phyloP scores from a whole-genome alignment of 2,329 filamentous ascomycete genomes.

The Pseudopyricularia javanii region DNA sequence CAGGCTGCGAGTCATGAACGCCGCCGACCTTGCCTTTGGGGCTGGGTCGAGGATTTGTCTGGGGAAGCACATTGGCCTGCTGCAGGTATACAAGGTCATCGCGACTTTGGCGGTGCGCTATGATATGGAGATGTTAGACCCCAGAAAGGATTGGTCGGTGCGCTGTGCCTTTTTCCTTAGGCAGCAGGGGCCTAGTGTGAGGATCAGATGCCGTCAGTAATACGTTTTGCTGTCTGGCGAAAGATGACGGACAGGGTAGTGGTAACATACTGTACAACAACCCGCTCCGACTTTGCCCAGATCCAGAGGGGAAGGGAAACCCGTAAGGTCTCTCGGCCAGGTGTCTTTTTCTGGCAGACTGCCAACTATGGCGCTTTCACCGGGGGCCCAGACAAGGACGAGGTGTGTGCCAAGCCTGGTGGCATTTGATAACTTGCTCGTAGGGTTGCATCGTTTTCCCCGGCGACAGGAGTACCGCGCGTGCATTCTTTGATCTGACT shows the following conservation, averaged over 20 bases:
- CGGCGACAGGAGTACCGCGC: neutral
- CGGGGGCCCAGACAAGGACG: neutral
- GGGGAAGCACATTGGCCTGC: slow-evolving; percentile 19
- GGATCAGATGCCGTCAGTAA: no score
- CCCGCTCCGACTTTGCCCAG: no score
- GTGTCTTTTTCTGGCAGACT: neutral
- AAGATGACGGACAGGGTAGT: neutral
- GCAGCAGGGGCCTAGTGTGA: slow-evolving; percentile 1
- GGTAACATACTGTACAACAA: no score
- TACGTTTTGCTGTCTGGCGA: no score
- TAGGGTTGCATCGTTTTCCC: neutral
- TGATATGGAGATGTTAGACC: slow-evolving; percentile 15
- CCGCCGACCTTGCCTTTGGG: slow-evolving; percentile 24
- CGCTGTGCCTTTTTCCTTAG: slow-evolving; percentile 5
- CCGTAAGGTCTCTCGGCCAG: neutral
- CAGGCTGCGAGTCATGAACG: slow-evolving; percentile 23
- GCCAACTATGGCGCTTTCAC: no score
- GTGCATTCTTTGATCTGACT: neutral
- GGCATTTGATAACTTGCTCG: neutral
- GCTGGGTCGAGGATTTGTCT: slow-evolving; percentile 25
- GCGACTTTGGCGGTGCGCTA: slow-evolving; percentile 30
- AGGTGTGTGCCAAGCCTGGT: neutral
- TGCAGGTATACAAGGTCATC: slow-evolving; percentile 22
- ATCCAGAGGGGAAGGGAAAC: neutral
- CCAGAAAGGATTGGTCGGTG: slow-evolving; percentile 10